Conservation (phyloP, 2,329 filamentous ascomycete species). For the Diaporthe vexans region DNA sequence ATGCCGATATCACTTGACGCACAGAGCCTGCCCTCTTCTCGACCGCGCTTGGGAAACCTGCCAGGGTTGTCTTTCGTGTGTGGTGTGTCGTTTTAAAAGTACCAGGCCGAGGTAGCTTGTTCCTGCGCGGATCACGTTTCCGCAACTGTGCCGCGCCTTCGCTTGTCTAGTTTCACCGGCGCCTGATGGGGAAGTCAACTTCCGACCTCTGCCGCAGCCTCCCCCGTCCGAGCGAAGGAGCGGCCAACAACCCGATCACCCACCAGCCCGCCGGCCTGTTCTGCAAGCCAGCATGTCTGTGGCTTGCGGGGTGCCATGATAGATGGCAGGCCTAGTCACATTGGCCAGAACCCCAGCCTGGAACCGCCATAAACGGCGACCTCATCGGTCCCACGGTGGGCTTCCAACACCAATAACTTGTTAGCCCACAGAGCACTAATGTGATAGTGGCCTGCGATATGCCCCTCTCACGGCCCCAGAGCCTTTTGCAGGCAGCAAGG, state of each 20-base stretch:
- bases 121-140: conserved; percentile 32
- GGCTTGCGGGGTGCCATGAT: conserved; percentile 10
- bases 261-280: background rate
- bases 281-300: conserved; percentile 6
- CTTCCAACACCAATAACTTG: background rate
- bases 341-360: conserved; percentile 7
- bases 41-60: background rate
- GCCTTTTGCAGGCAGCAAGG: background rate
- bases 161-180: conserved; percentile 11
- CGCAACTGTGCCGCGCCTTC: conserved; percentile 13
- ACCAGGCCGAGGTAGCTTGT: conserved; percentile 20
- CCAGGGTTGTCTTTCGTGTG: conserved; percentile 9
- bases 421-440: background rate
- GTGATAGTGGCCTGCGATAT: conserved; percentile 6
- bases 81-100: conserved; percentile 21
- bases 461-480: background rate
- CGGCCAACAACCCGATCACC: conserved; percentile 7
- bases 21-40: background rate
- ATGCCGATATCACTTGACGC: conserved; percentile 21
- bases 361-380: background rate
- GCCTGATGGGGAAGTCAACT: conserved; percentile 29
- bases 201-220: conserved; percentile 33
- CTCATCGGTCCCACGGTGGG: background rate
- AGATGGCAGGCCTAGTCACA: background rate
- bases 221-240: background rate